Evolutionary conservation across 768 basidiomycete genomes (phyloP).

Genomic region (Termitomyces sp.): DNA sequence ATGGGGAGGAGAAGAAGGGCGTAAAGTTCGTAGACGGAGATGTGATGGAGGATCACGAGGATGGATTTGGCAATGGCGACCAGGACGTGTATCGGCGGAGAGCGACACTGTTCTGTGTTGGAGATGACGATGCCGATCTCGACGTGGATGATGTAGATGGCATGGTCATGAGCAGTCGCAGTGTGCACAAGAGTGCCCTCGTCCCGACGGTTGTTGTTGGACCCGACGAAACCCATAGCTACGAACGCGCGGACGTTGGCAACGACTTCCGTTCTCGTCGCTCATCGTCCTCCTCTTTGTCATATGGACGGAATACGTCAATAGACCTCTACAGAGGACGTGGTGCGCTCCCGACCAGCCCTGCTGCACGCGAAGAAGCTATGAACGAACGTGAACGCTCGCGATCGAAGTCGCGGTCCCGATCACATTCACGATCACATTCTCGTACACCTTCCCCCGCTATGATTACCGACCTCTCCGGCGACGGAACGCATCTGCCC

Average conservation of each 20-base stretch:
- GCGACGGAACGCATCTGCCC: not conserved
- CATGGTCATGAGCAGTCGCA: constrained; percentile 7
- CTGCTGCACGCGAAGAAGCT: constrained; percentile 3
- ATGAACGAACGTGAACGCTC: constrained; percentile 8
- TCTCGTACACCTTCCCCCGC: constrained; percentile 45
- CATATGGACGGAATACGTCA: constrained; percentile 3
- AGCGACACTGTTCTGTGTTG: constrained; percentile 14
- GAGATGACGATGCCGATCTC: constrained; percentile 11
- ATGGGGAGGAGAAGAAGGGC: constrained; percentile 3
- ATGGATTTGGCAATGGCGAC: constrained; percentile 17
- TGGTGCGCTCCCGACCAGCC: constrained; percentile 5
- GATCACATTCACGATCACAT: constrained; percentile 27
- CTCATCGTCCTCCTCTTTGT: constrained; percentile 8
- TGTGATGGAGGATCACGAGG: constrained; percentile 19
- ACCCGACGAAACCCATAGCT: constrained; percentile 49
- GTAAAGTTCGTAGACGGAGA: constrained; percentile 7
- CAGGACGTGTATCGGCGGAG: constrained; percentile 12
- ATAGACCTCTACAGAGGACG: constrained; percentile 8
- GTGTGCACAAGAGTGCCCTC: constrained; percentile 9
- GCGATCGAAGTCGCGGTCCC: constrained; percentile 22
- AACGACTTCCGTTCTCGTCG: constrained; percentile 36
- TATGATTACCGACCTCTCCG: constrained; percentile 11
- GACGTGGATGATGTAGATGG: constrained; percentile 11
- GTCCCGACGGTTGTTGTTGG: constrained; percentile 17
- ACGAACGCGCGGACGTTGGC: constrained; percentile 51